Percentiles rank a stretch among this genome's conserved stretches.
Evolutionary conservation across 257 asterid genomes (phyloP).

Genomic region (Jasminum sambac): DNA sequence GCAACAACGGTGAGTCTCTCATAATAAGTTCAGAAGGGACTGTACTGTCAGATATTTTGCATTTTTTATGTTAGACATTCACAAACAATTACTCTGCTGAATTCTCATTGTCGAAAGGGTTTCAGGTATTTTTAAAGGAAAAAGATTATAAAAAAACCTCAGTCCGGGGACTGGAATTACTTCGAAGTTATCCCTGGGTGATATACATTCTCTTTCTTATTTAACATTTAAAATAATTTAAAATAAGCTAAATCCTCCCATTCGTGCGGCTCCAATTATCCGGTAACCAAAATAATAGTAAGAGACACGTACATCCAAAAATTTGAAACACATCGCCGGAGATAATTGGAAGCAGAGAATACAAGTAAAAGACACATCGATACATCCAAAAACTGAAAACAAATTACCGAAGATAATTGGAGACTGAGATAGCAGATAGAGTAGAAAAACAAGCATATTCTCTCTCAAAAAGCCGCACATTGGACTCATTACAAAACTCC

Average conservation of each 20-base stretch:
- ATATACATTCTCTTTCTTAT: neutral
- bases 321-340: too few species aligned
- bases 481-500: conserved; percentile 42
- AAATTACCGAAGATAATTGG: conserved; percentile 57
- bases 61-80: conserved; percentile 3
- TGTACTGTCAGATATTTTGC: neutral
- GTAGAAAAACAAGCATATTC: conserved; percentile 68
- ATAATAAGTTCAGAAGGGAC: neutral
- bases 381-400: neutral
- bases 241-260: neutral
- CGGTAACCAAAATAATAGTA: conserved; percentile 5
- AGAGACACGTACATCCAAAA: too few species aligned
- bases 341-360: too few species aligned
- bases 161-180: too few species aligned
- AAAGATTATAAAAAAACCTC: too few species aligned
- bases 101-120: conserved; percentile 8
- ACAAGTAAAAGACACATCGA: too few species aligned
- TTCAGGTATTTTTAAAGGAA: neutral
- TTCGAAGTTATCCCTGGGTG: neutral
- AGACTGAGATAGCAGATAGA: conserved; percentile 54
- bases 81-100: conserved; percentile 7
- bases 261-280: neutral
- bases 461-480: conserved; percentile 53
- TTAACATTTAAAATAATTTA: too few species aligned
- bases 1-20: too few species aligned